Conservation (phyloP, 306 rosid genomes). For the Adenanthera pavonina region DNA sequence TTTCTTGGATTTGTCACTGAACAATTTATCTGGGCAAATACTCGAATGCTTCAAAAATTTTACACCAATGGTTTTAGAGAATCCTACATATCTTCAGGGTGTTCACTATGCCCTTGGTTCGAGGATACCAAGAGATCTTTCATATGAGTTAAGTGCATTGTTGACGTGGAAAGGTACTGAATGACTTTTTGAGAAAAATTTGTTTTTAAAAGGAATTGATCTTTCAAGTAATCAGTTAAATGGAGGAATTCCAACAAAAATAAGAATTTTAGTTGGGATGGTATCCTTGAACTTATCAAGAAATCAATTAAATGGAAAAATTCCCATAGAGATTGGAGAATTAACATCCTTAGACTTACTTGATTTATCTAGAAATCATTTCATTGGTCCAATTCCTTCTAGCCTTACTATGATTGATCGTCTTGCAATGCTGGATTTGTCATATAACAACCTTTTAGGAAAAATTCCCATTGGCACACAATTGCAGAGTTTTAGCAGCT, state of each 20-base stretch:
- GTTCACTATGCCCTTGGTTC: too few species aligned
- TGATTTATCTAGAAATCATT: too few species aligned
- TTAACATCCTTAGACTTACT: too few species aligned
- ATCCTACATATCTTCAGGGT: too few species aligned
- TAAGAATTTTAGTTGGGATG: background rate
- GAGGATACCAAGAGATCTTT: background rate
- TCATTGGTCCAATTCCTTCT: too few species aligned
- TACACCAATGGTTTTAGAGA: too few species aligned
- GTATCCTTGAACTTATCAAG: slow-evolving; percentile 19
- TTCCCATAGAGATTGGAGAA: too few species aligned
- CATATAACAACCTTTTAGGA: background rate
- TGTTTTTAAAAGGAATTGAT: slow-evolving; percentile 15
- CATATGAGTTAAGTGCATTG: background rate
- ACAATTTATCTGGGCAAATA: background rate
- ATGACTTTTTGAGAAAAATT: background rate
- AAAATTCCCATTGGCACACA: background rate
- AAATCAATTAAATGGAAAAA: background rate
- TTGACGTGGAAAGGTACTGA: slow-evolving; percentile 26
- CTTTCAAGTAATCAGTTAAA: slow-evolving; percentile 9
- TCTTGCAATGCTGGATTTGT: background rate
- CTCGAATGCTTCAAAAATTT: slow-evolving; percentile 18
- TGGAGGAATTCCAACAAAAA: background rate
- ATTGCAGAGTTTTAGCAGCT: background rate
- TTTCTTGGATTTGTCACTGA: too few species aligned
- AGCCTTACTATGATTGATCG: background rate